Percentiles rank a stretch among this genome's conserved stretches.
These are phyloP conservation scores for Artemisia annua DNA, from an alignment of 129 eudicot genomes.

Conservation along the genomic window DNA sequence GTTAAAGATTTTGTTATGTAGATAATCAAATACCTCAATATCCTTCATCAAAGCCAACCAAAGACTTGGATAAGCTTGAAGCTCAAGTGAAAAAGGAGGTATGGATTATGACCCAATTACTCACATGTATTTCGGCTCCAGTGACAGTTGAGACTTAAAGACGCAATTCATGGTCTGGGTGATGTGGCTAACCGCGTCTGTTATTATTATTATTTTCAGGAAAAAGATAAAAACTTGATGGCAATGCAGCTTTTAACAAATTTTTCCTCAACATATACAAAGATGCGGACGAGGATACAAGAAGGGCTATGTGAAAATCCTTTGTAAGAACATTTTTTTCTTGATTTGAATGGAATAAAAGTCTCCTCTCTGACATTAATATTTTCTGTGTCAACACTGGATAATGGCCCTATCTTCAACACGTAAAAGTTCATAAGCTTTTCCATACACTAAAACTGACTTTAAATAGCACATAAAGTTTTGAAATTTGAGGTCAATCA, in stretches of 20 bases:
- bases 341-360: too few relatives aligned
- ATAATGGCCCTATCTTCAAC: too few relatives aligned
- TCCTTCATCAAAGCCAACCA: slow-evolving; percentile 76
- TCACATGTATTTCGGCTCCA: neutral
- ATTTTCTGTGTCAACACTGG: neutral
- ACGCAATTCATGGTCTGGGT: neutral
- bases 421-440: too few relatives aligned
- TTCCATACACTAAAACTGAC: too few relatives aligned
- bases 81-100: slow-evolving; percentile 96
- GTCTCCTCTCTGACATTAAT: neutral
- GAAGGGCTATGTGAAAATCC: slow-evolving; percentile 96
- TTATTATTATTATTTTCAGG: slow-evolving; percentile 42
- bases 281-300: slow-evolving; percentile 93
- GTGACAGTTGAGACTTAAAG: neutral
- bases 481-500: too few relatives aligned
- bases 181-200: slow-evolving; percentile 4
- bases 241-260: slow-evolving; percentile 95
- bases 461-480: too few relatives aligned
- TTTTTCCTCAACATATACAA: slow-evolving; percentile 78
- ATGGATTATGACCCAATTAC: neutral
- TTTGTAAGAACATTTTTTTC: slow-evolving; percentile 56
- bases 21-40: slow-evolving; percentile 60
- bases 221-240: slow-evolving; percentile 95
- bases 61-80: slow-evolving; percentile 95
- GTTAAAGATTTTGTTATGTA: slow-evolving; percentile 18